phyloP scores from a whole-genome alignment of 1,284 basidiomycete species.

The Ustilago vetiveriae region DNA sequence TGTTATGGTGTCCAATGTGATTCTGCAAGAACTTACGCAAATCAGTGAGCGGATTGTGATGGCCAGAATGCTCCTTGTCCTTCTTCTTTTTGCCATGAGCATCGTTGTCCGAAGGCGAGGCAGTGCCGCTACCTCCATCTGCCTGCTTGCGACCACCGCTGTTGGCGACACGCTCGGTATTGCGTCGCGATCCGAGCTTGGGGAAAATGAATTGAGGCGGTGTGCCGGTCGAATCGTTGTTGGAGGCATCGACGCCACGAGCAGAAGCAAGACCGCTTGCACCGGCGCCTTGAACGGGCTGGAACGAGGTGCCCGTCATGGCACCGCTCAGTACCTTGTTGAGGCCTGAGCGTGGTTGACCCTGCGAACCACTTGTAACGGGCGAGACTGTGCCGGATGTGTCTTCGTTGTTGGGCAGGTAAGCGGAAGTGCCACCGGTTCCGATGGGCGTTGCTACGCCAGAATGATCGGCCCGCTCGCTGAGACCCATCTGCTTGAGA shows the following conservation, averaged over 20 bases:
- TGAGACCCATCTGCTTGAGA: slow-evolving; percentile 38
- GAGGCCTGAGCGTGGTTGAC: slow-evolving; percentile 26
- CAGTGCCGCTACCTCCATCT: slow-evolving; percentile 30
- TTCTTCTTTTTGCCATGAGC: slow-evolving; percentile 52
- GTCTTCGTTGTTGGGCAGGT: slow-evolving; percentile 6
- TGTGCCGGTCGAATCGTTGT: slow-evolving; percentile 32
- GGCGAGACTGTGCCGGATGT: slow-evolving; percentile 23
- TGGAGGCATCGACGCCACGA: slow-evolving; percentile 44
- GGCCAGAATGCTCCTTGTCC: slow-evolving; percentile 36
- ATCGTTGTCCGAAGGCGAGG: slow-evolving; percentile 41
- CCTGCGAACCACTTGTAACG: slow-evolving; percentile 12
- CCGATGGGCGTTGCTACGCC: slow-evolving; percentile 47
- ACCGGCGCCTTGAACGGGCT: slow-evolving; percentile 48
- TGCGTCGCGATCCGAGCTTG: slow-evolving; percentile 57
- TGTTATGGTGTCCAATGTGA: slow-evolving; percentile 62
- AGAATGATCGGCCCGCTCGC: slow-evolving; percentile 37
- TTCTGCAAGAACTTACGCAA: slow-evolving; percentile 60
- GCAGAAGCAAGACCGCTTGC: slow-evolving; percentile 55
- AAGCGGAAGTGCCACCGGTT: slow-evolving; percentile 36
- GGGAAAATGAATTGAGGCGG: slow-evolving; percentile 64
- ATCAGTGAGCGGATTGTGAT: slow-evolving; percentile 58
- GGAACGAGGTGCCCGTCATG: slow-evolving; percentile 36
- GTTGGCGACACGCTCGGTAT: slow-evolving; percentile 21
- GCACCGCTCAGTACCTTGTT: slow-evolving; percentile 47
- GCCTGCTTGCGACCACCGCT: slow-evolving; percentile 21